These are phyloP conservation scores for Leccinum variicolor DNA, from an alignment of 768 basidiomycete species.

Conservation along the genomic window DNA sequence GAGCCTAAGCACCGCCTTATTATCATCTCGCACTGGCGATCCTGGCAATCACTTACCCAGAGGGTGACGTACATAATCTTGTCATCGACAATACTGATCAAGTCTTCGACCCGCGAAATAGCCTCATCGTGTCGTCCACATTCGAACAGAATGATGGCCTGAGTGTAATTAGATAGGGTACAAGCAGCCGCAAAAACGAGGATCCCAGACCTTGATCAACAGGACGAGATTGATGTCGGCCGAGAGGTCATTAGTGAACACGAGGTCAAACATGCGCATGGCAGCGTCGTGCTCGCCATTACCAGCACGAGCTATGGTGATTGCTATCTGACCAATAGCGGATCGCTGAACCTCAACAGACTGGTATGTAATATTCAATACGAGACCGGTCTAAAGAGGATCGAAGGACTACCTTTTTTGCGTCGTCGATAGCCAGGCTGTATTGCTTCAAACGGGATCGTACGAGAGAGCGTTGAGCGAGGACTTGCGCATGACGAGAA, in stretches of 20 bases:
- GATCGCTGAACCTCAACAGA: slow-evolving; percentile 7
- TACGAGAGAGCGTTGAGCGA: too few species aligned
- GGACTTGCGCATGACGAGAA: not conserved
- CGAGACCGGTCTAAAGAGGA: too few species aligned
- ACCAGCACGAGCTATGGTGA: not conserved
- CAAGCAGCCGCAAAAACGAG: fast-evolving
- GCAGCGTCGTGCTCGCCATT: slow-evolving; percentile 3
- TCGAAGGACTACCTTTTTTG: not conserved
- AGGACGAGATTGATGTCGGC: slow-evolving; percentile 6
- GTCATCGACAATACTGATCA: not conserved
- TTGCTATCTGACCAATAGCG: slow-evolving; percentile 7
- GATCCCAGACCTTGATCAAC: slow-evolving; percentile 6
- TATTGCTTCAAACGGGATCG: too few species aligned
- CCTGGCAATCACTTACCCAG: not conserved
- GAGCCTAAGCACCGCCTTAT: not conserved
- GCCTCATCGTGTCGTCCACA: slow-evolving; percentile 3
- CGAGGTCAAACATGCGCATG: slow-evolving; percentile 7
- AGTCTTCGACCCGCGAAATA: slow-evolving; percentile 2
- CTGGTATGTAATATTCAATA: not conserved
- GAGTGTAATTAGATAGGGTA: not conserved
- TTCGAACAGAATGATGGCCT: slow-evolving; percentile 8
- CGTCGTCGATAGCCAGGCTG: not conserved
- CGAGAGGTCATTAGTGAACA: not conserved
- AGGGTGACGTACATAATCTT: not conserved
- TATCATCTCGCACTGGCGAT: not conserved